These are phyloP conservation scores for Bryoerythrophyllum caledonicum DNA, from an alignment of 225 moss, liverwort and hornwort species.

Conservation along the genomic window DNA sequence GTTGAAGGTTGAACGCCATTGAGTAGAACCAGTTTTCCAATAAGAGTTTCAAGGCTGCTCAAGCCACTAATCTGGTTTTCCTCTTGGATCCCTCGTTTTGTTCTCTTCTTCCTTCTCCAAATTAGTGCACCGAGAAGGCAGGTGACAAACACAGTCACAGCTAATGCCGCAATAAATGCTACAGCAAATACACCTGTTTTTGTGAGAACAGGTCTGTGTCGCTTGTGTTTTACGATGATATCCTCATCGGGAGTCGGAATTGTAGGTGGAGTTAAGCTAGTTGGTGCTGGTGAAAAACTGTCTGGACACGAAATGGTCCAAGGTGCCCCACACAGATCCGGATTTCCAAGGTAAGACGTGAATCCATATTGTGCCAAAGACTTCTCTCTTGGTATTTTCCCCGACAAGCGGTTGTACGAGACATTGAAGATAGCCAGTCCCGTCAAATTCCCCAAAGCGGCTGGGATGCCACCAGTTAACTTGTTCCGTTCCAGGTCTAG, in stretches of 20 bases:
- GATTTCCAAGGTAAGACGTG: slow-evolving; percentile 65
- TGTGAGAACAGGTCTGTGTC: slow-evolving; percentile 36
- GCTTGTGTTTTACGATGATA: slow-evolving; percentile 13
- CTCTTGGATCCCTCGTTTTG: slow-evolving; percentile 43
- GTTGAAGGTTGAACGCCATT: slow-evolving; percentile 52
- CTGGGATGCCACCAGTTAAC: slow-evolving; percentile 63
- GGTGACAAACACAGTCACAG: slow-evolving; percentile 38
- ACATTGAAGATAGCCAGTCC: slow-evolving; percentile 42
- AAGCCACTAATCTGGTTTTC: slow-evolving; percentile 45
- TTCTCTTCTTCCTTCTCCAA: slow-evolving; percentile 32
- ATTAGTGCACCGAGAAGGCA: slow-evolving; percentile 45
- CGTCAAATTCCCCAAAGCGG: slow-evolving; percentile 43
- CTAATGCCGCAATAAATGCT: slow-evolving; percentile 53
- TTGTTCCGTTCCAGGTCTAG: slow-evolving; percentile 44
- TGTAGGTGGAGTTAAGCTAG: not conserved
- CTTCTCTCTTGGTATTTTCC: slow-evolving; percentile 32
- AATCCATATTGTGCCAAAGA: slow-evolving; percentile 46
- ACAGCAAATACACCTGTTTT: slow-evolving; percentile 61
- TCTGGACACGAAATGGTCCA: slow-evolving; percentile 42
- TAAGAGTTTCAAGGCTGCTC: slow-evolving; percentile 47
- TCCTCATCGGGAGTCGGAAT: not conserved
- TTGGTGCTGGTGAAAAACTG: not conserved
- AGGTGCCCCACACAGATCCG: slow-evolving; percentile 62
- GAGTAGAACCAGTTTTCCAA: slow-evolving; percentile 73
- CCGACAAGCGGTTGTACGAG: slow-evolving; percentile 42